Evolutionary conservation across 345 rosid genomes (phyloP).

Genomic region (Erodium maritimum): DNA sequence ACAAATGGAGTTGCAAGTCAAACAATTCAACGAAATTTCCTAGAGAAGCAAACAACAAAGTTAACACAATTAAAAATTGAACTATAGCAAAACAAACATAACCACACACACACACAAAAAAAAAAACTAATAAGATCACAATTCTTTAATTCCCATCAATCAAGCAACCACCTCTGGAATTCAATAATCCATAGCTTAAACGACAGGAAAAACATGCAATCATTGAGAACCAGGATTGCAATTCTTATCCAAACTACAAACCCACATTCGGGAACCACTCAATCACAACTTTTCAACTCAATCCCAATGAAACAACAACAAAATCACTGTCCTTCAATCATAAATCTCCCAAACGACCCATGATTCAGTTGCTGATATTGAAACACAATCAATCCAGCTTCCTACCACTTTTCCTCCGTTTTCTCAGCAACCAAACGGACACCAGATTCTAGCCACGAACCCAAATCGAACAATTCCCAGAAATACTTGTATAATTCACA

Average conservation of each 20-base stretch:
- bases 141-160: neutral
- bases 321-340: neutral
- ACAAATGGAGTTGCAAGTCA: neutral
- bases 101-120: neutral
- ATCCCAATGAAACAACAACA: neutral
- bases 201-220: neutral
- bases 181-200: neutral
- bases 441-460: neutral
- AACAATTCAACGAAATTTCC: conserved; percentile 3
- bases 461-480: neutral
- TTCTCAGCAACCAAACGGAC: neutral
- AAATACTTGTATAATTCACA: too few species aligned
- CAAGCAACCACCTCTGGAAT: neutral
- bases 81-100: neutral
- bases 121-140: too few species aligned
- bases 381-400: neutral
- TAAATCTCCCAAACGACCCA: neutral
- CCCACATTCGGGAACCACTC: neutral
- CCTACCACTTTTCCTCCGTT: neutral
- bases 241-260: neutral
- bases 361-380: neutral
- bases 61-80: too few species aligned
- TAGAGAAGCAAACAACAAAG: conserved; percentile 9
- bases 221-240: neutral
- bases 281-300: neutral